Percentiles rank a stretch among this genome's conserved stretches.
phyloP scores from a whole-genome alignment of 148 eudicot genomes.

The Arctostaphylos glauca region DNA sequence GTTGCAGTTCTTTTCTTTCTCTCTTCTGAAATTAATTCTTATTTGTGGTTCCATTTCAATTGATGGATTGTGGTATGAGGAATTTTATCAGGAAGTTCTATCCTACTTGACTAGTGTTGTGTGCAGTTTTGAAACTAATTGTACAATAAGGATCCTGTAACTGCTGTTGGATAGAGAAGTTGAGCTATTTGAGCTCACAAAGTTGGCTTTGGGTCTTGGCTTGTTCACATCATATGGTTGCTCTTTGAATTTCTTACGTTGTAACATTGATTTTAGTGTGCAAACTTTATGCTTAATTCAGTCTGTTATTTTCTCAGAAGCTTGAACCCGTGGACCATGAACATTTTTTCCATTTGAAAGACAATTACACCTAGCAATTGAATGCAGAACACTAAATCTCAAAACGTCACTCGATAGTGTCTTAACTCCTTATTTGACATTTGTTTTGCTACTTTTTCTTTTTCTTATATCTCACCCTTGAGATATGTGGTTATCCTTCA shows the following conservation, averaged over 20 bases:
- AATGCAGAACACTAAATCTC: not conserved
- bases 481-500: not conserved
- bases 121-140: not conserved
- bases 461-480: not conserved
- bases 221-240: not conserved
- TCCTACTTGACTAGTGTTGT: not conserved
- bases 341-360: not conserved
- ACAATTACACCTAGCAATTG: not conserved
- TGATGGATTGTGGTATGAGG: not conserved
- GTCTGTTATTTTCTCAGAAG: not conserved
- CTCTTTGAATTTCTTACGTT: not conserved
- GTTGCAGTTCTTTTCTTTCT: not conserved
- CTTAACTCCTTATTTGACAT: not conserved
- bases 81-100: not conserved
- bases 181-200: not conserved
- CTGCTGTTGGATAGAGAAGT: not conserved
- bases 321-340: not conserved
- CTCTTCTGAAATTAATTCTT: too few relatives aligned
- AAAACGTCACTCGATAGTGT: not conserved
- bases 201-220: not conserved
- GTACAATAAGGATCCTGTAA: not conserved
- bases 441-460: not conserved
- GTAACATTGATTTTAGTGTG: not conserved
- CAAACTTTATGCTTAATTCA: not conserved
- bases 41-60: not conserved